Evolutionary conservation across 148 eudicot species (phyloP), one percentile per base, ranked within the genome.

Genomic region (Persicaria tinctoria): DNA sequence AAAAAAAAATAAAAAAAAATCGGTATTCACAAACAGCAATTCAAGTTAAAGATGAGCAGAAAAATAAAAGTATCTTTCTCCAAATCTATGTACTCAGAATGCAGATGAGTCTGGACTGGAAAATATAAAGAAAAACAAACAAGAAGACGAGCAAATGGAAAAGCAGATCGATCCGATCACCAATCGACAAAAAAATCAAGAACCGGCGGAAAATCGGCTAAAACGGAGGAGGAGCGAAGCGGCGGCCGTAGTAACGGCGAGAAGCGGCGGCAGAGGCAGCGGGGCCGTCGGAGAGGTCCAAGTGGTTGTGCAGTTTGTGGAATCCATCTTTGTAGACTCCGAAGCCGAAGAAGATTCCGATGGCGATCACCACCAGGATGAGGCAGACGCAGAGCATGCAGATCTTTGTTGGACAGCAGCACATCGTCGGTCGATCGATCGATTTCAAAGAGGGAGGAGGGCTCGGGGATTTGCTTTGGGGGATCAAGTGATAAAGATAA

Each of bases 291-390:
- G 68, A 51, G 14, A 17, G 72, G 51, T 80, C 71, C 11, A 81
- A 0, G 1, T 79, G 74, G 75, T 86, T 76, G 66, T 87, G 47
- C 59, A 78, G 3, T 78, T 84, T 83, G 76, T 86, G 83, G 66
- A 85, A 90, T 2, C 85, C 87, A 57, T 90, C n/a, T 72, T 77
- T 85, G 83, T 83, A 90, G 3, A 86, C 89, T 8, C 89, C 90
- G 73, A 88, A 90, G 2, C 91, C 91, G 51, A 85, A 86, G 53
- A 85, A 12, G 0, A 85, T 50, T 0, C 90, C 87, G 47, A 88
- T 80, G n/a, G 70, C 76, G 6, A 90, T 62, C 51, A 77, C 91
- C 54, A 85, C 76, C 16, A 82, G 10, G 3, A 86, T 73, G 50
- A 90, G 7, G 46, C 89, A 88, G 1, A 68, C 55, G 78, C 83